These are phyloP conservation scores for Trypanosomatidae sp. DNA, from an alignment of 208 protist genomes.

Conservation along the genomic window DNA sequence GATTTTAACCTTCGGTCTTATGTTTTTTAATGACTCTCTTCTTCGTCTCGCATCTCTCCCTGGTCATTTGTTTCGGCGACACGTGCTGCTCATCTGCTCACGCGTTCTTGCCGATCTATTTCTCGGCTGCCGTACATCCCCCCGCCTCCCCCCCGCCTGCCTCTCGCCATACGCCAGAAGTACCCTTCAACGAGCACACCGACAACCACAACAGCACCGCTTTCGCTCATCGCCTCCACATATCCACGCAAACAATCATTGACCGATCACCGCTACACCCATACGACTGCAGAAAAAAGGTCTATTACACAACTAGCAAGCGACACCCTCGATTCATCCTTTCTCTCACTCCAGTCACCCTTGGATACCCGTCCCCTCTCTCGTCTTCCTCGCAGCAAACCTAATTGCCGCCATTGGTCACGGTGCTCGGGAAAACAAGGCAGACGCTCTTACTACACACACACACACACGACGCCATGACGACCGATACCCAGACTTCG, in stretches of 20 bases:
- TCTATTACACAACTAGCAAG: no score
- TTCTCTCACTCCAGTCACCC: neutral
- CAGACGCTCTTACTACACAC: neutral
- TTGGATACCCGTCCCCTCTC: neutral
- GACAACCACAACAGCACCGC: neutral
- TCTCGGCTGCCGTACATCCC: neutral
- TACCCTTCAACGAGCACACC: neutral
- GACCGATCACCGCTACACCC: neutral
- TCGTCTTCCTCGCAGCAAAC: neutral
- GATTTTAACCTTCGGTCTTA: neutral
- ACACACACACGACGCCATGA: conserved; percentile 1
- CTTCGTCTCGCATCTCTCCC: neutral
- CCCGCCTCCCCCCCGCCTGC: no score
- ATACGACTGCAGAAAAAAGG: neutral
- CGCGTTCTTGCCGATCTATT: neutral
- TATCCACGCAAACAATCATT: neutral
- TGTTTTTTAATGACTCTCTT: neutral
- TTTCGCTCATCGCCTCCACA: neutral
- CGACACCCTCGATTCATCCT: neutral
- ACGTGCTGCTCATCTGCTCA: neutral
- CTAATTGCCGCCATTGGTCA: no score
- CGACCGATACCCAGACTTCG: conserved; percentile 14
- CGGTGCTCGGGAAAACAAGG: neutral
- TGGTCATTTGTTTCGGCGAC: neutral
- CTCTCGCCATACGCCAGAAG: neutral